Evolutionary conservation across 2,329 filamentous ascomycete genomes (phyloP).

Genomic region (Exophiala sp.): DNA sequence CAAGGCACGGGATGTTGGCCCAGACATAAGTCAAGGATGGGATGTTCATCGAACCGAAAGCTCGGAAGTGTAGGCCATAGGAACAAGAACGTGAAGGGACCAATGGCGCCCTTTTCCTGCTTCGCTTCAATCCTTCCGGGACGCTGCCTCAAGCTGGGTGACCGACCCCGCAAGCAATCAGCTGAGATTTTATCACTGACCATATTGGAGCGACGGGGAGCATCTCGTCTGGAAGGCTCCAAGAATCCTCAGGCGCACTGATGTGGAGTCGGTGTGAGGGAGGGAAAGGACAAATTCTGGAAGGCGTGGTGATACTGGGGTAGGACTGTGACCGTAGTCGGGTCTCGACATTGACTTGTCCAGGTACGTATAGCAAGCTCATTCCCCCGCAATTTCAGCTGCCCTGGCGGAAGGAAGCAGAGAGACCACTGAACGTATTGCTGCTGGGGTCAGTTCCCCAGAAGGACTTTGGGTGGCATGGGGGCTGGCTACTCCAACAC

Average conservation of each 20-base stretch:
- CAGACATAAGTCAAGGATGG: no score
- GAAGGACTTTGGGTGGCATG: no score
- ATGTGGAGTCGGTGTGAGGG: constrained; percentile 11
- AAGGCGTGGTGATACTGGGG: background rate
- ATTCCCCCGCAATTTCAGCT: constrained; percentile 3
- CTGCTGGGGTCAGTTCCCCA: background rate
- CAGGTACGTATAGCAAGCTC: background rate
- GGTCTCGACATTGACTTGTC: background rate
- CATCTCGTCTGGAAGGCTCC: background rate
- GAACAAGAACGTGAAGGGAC: no score
- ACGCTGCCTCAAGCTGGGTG: background rate
- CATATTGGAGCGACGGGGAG: background rate
- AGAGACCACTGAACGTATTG: background rate
- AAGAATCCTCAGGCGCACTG: constrained; percentile 4
- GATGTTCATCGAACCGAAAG: no score
- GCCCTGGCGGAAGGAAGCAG: no score
- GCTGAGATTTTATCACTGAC: constrained; percentile 1
- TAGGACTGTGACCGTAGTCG: no score
- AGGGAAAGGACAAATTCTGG: background rate
- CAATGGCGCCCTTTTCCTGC: background rate
- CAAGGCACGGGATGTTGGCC: no score
- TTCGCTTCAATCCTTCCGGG: background rate
- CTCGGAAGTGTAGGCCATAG: no score
- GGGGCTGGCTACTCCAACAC: no score
- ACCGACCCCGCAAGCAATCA: constrained; percentile 9